Base-by-base conservation (phyloP, 805 yeast genomes). In the Henningerozyma blattae region DNA sequence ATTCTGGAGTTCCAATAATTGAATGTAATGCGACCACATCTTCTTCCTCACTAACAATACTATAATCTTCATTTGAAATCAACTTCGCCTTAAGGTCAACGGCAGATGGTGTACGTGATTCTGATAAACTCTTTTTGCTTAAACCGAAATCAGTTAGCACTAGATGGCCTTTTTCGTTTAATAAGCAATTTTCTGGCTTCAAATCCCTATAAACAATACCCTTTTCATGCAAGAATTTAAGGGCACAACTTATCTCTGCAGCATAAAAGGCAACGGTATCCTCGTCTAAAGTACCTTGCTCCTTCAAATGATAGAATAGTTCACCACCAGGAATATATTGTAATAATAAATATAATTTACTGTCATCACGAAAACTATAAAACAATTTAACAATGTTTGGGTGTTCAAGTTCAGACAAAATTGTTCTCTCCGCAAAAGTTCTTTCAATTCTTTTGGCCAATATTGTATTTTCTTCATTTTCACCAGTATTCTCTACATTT, bases 321-420 rank as follows among this genome's bases (percentile, higher is more conserved):
- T 85, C 95, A 17, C 95, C 95, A 6, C 95, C 95, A 34, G 83
- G 87, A 14, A 87, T 74, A 50, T 80, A 85, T 52, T 85, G 93
- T 31, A 85, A 55, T 20, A 83, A 65, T 30, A 85, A 51, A 49
- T 85, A 86, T 24, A 86, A 70, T 50, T 80, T 82, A 34, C 75
- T 70, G 35, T 69, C 61, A 48, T 86, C 95, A 56, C 86, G 95
- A 40, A 85, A 69, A 0, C 95, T 87, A 47, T 81, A 85, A 49
- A 70, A 83, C 17, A 85, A 62, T 52, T 78, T 78, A 16, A 84
- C 94, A 39, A 85, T 82, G 47, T 78, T 80, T 1, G 86, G 85
- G 54, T 84, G 94, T 30, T 75, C 68, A 24, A 82, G 73, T 19
- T 70, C 67, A 15, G 83, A 70, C 32, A 85, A 57, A 27, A 86